Evolutionary conservation across 2,329 filamentous ascomycete species (phyloP).

Genomic region (Neurospora sp.): DNA sequence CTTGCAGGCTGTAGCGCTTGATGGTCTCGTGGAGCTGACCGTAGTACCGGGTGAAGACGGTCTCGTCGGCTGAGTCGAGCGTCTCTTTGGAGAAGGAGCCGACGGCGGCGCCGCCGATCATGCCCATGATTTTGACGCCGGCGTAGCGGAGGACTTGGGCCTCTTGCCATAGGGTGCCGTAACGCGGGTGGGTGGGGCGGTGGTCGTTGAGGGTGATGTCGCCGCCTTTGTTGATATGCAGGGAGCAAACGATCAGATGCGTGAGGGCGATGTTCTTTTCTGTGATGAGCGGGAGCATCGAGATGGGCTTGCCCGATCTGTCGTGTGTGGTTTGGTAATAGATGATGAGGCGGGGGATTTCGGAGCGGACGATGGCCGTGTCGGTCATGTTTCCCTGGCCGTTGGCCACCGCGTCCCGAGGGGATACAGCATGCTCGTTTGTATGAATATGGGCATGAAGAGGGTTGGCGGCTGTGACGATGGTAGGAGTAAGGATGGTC

Average conservation of each 20-base stretch:
- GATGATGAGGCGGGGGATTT: slow-evolving; percentile 20
- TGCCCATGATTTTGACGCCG: slow-evolving; percentile 72
- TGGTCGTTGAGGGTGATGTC: slow-evolving; percentile 75
- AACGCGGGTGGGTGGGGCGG: slow-evolving; percentile 54
- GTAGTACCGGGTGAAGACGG: slow-evolving; percentile 61
- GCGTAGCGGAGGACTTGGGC: slow-evolving; percentile 58
- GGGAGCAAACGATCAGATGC: slow-evolving; percentile 76
- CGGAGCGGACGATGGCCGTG: background rate
- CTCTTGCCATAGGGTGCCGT: slow-evolving; percentile 69
- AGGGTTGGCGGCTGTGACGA: background rate
- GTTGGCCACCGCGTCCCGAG: background rate
- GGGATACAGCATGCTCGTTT: background rate
- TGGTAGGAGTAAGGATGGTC: background rate
- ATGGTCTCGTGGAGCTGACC: slow-evolving; percentile 52
- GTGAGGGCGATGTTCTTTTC: slow-evolving; percentile 46
- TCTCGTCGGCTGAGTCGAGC: slow-evolving; percentile 30
- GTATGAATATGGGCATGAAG: background rate
- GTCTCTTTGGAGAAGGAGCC: slow-evolving; percentile 54
- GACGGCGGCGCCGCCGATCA: slow-evolving; percentile 77
- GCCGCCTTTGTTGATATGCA: slow-evolving; percentile 67
- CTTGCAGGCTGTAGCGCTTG: slow-evolving; percentile 45
- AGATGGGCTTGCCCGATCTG: slow-evolving; percentile 33
- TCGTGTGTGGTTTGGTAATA: slow-evolving; percentile 45
- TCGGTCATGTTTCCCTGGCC: background rate
- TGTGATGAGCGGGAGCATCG: slow-evolving; percentile 41